phyloP scores from a whole-genome alignment of 495 filamentous ascomycete genomes.

The Penicillium dipodomyicola region DNA sequence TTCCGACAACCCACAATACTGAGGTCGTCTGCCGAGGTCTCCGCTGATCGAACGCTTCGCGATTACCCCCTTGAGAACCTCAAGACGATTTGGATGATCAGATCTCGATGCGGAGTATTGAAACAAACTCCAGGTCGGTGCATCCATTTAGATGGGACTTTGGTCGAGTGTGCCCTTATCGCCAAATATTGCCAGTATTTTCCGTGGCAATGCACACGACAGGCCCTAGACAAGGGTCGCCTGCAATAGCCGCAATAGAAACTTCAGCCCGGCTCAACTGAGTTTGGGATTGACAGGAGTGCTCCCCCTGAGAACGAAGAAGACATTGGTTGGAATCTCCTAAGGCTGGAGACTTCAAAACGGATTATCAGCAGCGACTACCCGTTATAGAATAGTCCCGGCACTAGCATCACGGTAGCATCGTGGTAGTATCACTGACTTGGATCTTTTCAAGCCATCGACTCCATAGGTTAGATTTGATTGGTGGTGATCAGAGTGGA shows the following conservation, averaged over 20 bases:
- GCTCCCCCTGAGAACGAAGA: neutral
- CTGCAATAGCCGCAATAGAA: neutral
- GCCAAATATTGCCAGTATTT: neutral
- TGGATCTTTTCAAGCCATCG: neutral
- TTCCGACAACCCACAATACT: conserved; percentile 5
- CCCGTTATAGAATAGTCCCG: neutral
- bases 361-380: neutral
- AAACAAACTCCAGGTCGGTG: neutral
- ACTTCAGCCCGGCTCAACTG: neutral
- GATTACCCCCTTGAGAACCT: neutral
- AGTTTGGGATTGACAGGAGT: neutral
- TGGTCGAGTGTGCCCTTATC: neutral
- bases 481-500: conserved; percentile 5
- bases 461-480: conserved; percentile 1
- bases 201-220: neutral
- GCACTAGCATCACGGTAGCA: neutral
- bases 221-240: neutral
- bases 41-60: conserved; percentile 1
- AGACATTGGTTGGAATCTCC: neutral
- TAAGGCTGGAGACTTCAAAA: neutral
- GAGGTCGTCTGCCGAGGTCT: neutral
- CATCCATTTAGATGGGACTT: neutral
- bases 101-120: conserved; percentile 12
- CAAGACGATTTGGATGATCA: neutral
- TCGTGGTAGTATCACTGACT: neutral